Evolutionary conservation across 2,329 filamentous ascomycete genomes (phyloP), one percentile per base, ranked within the genome.

Genomic region (Botryotinia globosa): DNA sequence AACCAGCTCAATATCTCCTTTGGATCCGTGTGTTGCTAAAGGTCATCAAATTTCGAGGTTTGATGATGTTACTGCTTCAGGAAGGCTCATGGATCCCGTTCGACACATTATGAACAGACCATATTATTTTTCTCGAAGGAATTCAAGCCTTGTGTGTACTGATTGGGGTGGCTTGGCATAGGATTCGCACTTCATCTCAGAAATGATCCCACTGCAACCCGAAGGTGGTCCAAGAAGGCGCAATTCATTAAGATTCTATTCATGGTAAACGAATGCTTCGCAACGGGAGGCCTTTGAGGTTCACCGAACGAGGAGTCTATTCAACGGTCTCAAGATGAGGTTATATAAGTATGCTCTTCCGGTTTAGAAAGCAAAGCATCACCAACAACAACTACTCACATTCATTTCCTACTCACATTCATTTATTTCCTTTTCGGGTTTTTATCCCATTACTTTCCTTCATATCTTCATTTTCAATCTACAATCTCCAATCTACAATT

Each of bases 331-430:
- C 16, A 22, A 59, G 34, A 45, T 58, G 42, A 58, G 45, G 44
- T 45, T 45, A n/a, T 72, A 72, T 72, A 72, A 72, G 69, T 72
- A 67, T 59, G 44, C 32, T 58, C n/a, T 59, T 3, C 42, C 29
- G 6, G 12, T 25, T 39, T 20, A 22, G 22, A 72, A 67, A 37
- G 18, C 59, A 39, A 32, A 67, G 39, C 5, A 67, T 18, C 48
- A 72, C 59, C 69, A 72, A 59, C 69, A 71, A 65, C 48, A 67
- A 67, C 69, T 72, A 67, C 69, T 72, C 69, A 67, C 69, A 72
- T 59, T 59, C 69, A 67, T 72, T 72, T 71, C 48, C 32, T 25
- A 71, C 37, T 34, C 48, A 71, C 69, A 45, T 58, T 71, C 69
- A 71, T 71, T 71, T 37, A 14, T 67, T 66, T 67, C 34, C 20